Base-by-base conservation (phyloP, 1,284 basidiomycete genomes). In the Nidula niveotomentosa region DNA sequence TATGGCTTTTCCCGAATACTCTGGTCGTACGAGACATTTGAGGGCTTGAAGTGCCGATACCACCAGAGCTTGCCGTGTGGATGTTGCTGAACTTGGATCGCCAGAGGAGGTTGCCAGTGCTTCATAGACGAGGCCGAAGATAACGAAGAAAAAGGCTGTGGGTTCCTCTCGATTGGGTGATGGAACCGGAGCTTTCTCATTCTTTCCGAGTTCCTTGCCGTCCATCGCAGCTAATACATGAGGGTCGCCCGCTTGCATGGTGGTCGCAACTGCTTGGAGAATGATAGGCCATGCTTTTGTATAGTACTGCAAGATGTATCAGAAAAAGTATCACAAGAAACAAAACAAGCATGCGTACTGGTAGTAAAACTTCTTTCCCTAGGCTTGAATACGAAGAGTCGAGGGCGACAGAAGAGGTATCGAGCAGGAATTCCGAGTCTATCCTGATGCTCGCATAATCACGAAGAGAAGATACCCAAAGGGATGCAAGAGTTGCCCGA, bases 101-200 rank as follows among this genome's bases (percentile, higher is more conserved):
- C 86, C 72, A 0, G 88, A 83, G 1, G 88, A 81, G 1, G 84
- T 81, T 1, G 90, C 86, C 8, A 98, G 77, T 0, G 93, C 86
- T 69, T 99, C 96, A 61, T 93, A 98, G 0, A 96, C 89, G 17
- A 99, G 81, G 9, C 96, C 96, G 65, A 97, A 98, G 9, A 98
- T 70, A 12, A 94, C 82, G 71, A 89, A 94, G 74, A 98, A 98
- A 71, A 93, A 87, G 6, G 86, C 78, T 0, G 86, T 80, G 0
- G 95, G 93, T 56, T 94, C 92, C 18, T 84, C 77, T 9, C 82
- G 78, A 30, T 70, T 73, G 3, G 62, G 62, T 0, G 60, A 55
- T 12, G 53, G 54, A 1, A 54, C 23, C 1, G 52, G 45, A 30
- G 53, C 23, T 23, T 23, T 34, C 17, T 30, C 36, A 18, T 61